Percentiles rank a stretch among this genome's conserved stretches.
These are phyloP conservation scores for Syzygium oleosum DNA, from an alignment of 345 rosid species.

Conservation along the genomic window DNA sequence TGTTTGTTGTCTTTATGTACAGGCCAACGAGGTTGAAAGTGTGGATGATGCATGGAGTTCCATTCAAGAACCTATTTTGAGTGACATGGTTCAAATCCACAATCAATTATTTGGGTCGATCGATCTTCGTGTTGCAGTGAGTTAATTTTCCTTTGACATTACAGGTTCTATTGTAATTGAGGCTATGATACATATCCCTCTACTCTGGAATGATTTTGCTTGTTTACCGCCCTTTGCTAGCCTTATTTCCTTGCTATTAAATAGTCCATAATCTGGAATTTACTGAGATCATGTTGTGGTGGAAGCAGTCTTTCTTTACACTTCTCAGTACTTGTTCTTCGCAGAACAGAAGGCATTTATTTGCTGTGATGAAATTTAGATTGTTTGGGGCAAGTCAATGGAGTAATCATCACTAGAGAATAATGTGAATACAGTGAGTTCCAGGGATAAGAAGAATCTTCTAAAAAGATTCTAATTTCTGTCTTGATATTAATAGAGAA, in stretches of 20 bases:
- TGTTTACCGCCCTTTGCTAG: not conserved
- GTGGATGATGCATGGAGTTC: slow-evolving; percentile 66
- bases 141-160: slow-evolving; percentile 4
- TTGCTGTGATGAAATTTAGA: not conserved
- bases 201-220: not conserved
- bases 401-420: not conserved
- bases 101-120: slow-evolving; percentile 80
- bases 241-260: not conserved
- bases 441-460: not conserved
- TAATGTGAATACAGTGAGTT: not conserved
- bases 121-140: slow-evolving; percentile 52
- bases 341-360: not conserved
- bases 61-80: slow-evolving; percentile 43
- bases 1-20: slow-evolving; percentile 15
- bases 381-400: not conserved
- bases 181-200: not conserved
- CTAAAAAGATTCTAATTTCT: not conserved
- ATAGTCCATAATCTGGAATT: not conserved
- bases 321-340: not conserved
- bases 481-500: not conserved
- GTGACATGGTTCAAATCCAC: slow-evolving; percentile 47
- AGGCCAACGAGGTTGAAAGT: slow-evolving; percentile 27
- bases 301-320: not conserved
- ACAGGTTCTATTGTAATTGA: not conserved
- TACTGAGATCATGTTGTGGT: not conserved